Percentiles rank a stretch among this genome's conserved stretches.
Conservation (phyloP, 129 eudicot species). For the Scalesia atractyloides region DNA sequence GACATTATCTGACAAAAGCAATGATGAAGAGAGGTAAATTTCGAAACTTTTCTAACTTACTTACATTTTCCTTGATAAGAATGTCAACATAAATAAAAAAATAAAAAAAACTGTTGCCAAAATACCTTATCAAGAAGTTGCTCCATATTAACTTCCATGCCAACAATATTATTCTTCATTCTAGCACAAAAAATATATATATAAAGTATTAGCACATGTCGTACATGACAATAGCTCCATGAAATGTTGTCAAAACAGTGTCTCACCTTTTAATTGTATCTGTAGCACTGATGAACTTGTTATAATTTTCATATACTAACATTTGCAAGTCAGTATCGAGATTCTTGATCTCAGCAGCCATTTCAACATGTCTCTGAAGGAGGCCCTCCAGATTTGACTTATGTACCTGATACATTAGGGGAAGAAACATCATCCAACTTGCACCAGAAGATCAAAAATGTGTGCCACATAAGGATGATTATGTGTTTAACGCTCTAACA, state of each 20-base stretch:
- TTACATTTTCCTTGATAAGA: slow-evolving; percentile 21
- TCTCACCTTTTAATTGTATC: slow-evolving; percentile 88
- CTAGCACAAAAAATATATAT: slow-evolving; percentile 41
- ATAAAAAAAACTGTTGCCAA: slow-evolving; percentile 4
- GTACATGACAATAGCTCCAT: slow-evolving; percentile 11
- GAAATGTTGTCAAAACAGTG: slow-evolving; percentile 19
- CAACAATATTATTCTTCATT: slow-evolving; percentile 91
- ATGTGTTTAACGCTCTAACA: slow-evolving; percentile 5
- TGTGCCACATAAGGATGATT: slow-evolving; percentile 1
- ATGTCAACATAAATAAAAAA: slow-evolving; percentile 13
- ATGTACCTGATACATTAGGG: slow-evolving; percentile 58
- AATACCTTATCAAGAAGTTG: slow-evolving; percentile 92
- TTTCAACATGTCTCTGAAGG: slow-evolving; percentile 96
- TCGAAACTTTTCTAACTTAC: slow-evolving; percentile 22
- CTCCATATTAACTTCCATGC: slow-evolving; percentile 98
- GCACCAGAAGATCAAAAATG: slow-evolving; percentile 21
- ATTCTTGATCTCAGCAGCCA: slow-evolving; percentile 99
- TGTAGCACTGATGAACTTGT: slow-evolving; percentile 97
- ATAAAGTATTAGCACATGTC: slow-evolving; percentile 11
- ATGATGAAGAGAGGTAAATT: slow-evolving; percentile 17
- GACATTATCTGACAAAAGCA: slow-evolving; percentile 67
- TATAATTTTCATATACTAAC: slow-evolving; percentile 96
- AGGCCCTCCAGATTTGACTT: slow-evolving; percentile 91
- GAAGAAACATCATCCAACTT: slow-evolving; percentile 19
- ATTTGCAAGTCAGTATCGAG: slow-evolving; percentile 97